Base-by-base conservation (phyloP, 768 basidiomycete genomes). In the Russula brevipes region DNA sequence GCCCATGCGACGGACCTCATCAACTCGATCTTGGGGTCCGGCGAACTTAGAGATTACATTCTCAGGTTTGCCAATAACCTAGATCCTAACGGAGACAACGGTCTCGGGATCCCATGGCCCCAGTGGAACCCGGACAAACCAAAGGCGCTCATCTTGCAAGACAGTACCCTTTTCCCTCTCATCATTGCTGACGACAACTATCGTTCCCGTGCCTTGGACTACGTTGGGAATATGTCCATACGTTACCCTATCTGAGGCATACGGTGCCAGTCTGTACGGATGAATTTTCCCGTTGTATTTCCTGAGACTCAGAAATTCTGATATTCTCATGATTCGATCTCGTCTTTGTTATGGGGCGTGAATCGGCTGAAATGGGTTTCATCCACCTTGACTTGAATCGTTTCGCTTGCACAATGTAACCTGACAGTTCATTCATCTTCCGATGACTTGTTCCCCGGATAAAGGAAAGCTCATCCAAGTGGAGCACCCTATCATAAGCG, bases 1-100 rank as follows among this genome's bases (percentile, higher is more conserved):
- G 50, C 46, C 19, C 54, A 57, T 24, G 56, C 46, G 5, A 51
- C 65, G 9, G 65, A 68, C 49, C 57, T 68, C 17, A 1, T 56
- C 11, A 63, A 60, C 41, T 41, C 65, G 4, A 63, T 56, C 17
- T 11, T 11, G 4, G 41, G 14, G 24, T 24, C 24, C 8, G 65
- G 65, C 9, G 61, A 60, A 56, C 51, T 68, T 9, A 63, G 12
- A n/a, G 65, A 68, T 55, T 63, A 68, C 41, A 24, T 63, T 33
- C 59, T 68, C 35, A 49, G 38, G n/a, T 68, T 68, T 30, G 49
- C 58, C 6, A 66, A 56, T 35, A 57, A 19, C n/a, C 54, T 68
- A 16, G 54, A 68, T 30, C 67, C 67, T n/a, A 68, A 68, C 30
- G 67, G 55, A 30, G 24, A 42, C 17, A 16, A 12, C 9, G 60